Percentiles rank a stretch among this genome's conserved stretches.
These are phyloP conservation scores for Moricandia arvensis DNA, from an alignment of 345 rosid species.

Conservation along the genomic window DNA sequence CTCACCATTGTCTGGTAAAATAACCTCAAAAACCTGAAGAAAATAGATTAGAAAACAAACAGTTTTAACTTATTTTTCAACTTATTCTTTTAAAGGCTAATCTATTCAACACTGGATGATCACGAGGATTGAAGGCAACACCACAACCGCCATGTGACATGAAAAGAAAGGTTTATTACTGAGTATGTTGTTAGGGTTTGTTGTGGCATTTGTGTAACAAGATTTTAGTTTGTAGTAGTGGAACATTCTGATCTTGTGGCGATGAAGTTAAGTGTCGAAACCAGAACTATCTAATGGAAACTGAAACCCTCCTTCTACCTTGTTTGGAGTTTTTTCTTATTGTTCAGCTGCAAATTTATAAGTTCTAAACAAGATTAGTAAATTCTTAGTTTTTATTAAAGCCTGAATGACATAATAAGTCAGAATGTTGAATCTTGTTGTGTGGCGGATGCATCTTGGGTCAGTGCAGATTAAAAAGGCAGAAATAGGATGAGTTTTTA, in stretches of 20 bases:
- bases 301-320: not conserved
- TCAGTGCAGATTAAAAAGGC: too few species aligned
- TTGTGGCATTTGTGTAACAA: not conserved
- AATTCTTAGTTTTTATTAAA: too few species aligned
- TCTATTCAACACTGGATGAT: constrained; percentile 49
- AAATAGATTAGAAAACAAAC: not conserved
- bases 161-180: not conserved
- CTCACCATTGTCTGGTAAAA: constrained; percentile 76
- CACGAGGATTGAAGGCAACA: constrained; percentile 14
- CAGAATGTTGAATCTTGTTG: too few species aligned
- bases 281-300: not conserved
- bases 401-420: too few species aligned
- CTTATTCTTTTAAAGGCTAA: constrained; percentile 47
- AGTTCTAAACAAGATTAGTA: too few species aligned
- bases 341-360: not conserved
- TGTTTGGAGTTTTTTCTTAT: not conserved
- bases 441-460: too few species aligned
- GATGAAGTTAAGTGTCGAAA: not conserved
- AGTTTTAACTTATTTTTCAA: not conserved
- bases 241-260: not conserved
- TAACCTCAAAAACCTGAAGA: too few species aligned
- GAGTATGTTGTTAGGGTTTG: not conserved
- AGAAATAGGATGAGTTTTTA: too few species aligned
- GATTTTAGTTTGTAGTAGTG: not conserved
- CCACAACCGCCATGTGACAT: not conserved